A percentile compares a stretch with the other conserved stretches of the same genome.
Conservation (phyloP, 2,329 filamentous ascomycete species). For the Rasamsonia emersonii region DNA sequence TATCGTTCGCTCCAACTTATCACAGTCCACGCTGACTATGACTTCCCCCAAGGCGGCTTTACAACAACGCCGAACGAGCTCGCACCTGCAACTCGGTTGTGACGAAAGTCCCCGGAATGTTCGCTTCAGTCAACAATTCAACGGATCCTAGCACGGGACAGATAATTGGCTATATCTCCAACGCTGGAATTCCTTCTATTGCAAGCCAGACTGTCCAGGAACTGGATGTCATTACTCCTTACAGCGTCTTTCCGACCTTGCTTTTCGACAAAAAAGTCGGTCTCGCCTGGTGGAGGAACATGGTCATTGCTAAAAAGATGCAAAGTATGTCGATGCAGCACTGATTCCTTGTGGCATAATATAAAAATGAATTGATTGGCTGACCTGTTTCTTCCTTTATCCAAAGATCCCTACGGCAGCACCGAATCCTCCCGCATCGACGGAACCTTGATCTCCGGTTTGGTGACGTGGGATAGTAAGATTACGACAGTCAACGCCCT, state of each 20-base stretch:
- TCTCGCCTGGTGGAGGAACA: slow-evolving; percentile 37
- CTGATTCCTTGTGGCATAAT: too few species aligned
- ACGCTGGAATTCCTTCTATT: slow-evolving; percentile 34
- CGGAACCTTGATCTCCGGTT: slow-evolving; percentile 30
- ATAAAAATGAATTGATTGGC: too few species aligned
- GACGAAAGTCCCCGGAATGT: slow-evolving; percentile 31
- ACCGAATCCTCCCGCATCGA: slow-evolving; percentile 35
- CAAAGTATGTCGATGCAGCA: slow-evolving; percentile 25
- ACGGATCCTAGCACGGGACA: slow-evolving; percentile 29
- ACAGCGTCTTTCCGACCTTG: slow-evolving; percentile 31
- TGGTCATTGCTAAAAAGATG: slow-evolving; percentile 36
- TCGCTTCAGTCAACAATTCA: slow-evolving; percentile 37
- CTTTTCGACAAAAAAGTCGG: slow-evolving; percentile 33
- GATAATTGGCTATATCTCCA: slow-evolving; percentile 35
- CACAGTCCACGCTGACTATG: neutral
- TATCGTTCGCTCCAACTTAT: slow-evolving; percentile 2
- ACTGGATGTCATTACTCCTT: slow-evolving; percentile 35
- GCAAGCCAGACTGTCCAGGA: slow-evolving; percentile 34
- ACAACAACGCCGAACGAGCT: slow-evolving; percentile 33
- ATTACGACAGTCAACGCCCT: slow-evolving; percentile 34
- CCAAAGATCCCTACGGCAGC: slow-evolving; percentile 28
- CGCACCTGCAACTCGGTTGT: slow-evolving; percentile 36
- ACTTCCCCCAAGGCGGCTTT: slow-evolving; percentile 21
- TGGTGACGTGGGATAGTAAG: slow-evolving; percentile 40
- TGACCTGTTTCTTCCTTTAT: neutral